phyloP scores from a whole-genome alignment of 2,329 filamentous ascomycete genomes.

The Calonectria hawksworthii region DNA sequence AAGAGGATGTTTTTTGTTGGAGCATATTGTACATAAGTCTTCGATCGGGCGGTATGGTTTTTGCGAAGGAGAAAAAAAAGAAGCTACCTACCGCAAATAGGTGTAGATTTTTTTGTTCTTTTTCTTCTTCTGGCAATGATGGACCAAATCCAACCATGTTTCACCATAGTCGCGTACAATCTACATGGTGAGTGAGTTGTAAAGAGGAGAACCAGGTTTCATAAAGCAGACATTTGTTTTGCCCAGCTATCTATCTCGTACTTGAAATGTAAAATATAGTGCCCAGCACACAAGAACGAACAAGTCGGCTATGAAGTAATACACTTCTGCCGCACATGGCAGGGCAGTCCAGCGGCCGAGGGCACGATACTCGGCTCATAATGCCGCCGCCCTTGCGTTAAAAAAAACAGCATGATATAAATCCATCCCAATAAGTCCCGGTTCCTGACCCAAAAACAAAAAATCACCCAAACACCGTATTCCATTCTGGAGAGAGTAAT shows the following conservation, averaged over 20 bases:
- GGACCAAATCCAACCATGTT: not conserved
- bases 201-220: not conserved
- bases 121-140: not conserved
- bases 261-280: conserved; percentile 31
- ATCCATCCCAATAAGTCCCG: conserved; percentile 32
- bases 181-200: not conserved
- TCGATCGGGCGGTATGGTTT: not conserved
- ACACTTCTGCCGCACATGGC: conserved; percentile 27
- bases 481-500: conserved; percentile 34
- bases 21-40: not conserved
- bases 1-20: conserved; percentile 3
- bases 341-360: conserved; percentile 19
- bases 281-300: conserved; percentile 38
- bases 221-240: conserved; percentile 11
- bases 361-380: not conserved
- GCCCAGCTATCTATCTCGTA: conserved; percentile 20
- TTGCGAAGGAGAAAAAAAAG: not conserved
- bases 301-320: conserved; percentile 11
- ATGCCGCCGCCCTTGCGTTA: conserved; percentile 16
- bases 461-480: conserved; percentile 42
- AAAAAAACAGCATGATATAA: conserved; percentile 16
- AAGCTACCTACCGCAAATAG: not conserved
- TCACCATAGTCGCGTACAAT: not conserved
- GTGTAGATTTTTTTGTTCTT: not conserved
- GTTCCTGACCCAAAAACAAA: conserved; percentile 29